Evolutionary conservation across 495 filamentous ascomycete species (phyloP).

Genomic region (Penicillium arizonense): DNA sequence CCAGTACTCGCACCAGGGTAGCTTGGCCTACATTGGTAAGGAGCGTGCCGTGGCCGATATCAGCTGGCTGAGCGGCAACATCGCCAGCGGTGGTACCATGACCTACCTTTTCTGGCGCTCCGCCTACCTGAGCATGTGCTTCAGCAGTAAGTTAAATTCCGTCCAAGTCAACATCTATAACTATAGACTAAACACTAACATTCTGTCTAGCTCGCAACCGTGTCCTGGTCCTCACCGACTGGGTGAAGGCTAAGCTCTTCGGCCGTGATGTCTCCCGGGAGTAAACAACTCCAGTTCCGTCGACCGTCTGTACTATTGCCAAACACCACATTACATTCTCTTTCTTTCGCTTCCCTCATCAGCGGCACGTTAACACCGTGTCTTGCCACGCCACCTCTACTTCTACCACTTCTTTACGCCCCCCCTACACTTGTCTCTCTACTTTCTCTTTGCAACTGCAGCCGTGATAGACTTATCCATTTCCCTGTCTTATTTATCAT

Average conservation of each 20-base stretch:
- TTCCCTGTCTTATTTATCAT: constrained; percentile 16
- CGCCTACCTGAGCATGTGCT: constrained; percentile 99
- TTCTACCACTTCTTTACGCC: constrained; percentile 3
- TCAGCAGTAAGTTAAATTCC: constrained; percentile 72
- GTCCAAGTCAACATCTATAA: not conserved
- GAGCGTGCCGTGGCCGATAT: constrained; percentile 98
- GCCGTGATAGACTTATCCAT: constrained; percentile 27
- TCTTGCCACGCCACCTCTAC: constrained; percentile 15
- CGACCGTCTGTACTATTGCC: constrained; percentile 17
- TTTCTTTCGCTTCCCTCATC: constrained; percentile 11
- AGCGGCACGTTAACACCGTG: constrained; percentile 1
- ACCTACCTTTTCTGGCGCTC: constrained; percentile 94
- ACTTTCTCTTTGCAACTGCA: constrained; percentile 6
- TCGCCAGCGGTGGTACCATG: constrained; percentile 78
- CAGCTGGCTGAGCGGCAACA: constrained; percentile 95
- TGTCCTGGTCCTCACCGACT: constrained; percentile 88
- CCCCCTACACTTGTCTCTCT: constrained; percentile 5
- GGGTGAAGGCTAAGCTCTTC: constrained; percentile 93
- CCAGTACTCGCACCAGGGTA: constrained; percentile 96
- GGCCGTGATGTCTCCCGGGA: constrained; percentile 94
- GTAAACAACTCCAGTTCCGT: constrained; percentile 44
- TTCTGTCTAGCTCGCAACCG: constrained; percentile 71
- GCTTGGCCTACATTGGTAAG: constrained; percentile 94
- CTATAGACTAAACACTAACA: constrained; percentile 11
- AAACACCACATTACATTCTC: constrained; percentile 4